Evolutionary conservation across 805 yeast species (phyloP).

Genomic region (Metschnikowia orientalis): DNA sequence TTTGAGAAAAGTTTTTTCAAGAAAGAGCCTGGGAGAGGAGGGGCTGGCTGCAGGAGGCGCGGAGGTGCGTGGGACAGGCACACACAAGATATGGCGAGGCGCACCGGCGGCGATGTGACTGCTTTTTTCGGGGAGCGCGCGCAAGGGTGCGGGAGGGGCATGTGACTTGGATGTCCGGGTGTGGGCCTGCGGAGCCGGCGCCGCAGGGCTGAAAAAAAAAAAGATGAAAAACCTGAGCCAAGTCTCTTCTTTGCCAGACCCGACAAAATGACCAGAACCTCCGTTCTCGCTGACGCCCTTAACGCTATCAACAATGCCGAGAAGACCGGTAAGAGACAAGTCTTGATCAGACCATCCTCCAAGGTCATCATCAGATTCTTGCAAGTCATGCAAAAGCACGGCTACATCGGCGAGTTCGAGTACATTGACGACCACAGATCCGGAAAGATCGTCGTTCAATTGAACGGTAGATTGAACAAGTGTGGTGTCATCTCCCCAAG

Average conservation of each 20-base stretch:
- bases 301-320: slow-evolving; percentile 98
- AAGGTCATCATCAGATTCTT: slow-evolving; percentile 97
- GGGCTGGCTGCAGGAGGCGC: slow-evolving; percentile 6
- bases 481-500: slow-evolving; percentile 99
- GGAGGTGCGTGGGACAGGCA: not conserved
- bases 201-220: slow-evolving; percentile 4
- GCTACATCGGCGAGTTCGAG: slow-evolving; percentile 35
- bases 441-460: slow-evolving; percentile 35
- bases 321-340: slow-evolving; percentile 99
- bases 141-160: no score
- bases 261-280: slow-evolving; percentile 83
- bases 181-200: no score
- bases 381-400: slow-evolving; percentile 93
- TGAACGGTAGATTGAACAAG: slow-evolving; percentile 52
- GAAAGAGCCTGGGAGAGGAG: slow-evolving; percentile 7
- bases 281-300: slow-evolving; percentile 97
- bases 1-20: slow-evolving; percentile 17
- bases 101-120: slow-evolving; percentile 13
- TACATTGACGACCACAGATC: slow-evolving; percentile 36
- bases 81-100: not conserved
- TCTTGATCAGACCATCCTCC: slow-evolving; percentile 95
- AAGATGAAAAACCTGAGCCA: slow-evolving; percentile 5
- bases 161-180: no score
- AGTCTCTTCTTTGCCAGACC: slow-evolving; percentile 3
- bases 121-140: no score